Evolutionary conservation across 345 rosid species (phyloP).

Genomic region (Dimocarpus longan): DNA sequence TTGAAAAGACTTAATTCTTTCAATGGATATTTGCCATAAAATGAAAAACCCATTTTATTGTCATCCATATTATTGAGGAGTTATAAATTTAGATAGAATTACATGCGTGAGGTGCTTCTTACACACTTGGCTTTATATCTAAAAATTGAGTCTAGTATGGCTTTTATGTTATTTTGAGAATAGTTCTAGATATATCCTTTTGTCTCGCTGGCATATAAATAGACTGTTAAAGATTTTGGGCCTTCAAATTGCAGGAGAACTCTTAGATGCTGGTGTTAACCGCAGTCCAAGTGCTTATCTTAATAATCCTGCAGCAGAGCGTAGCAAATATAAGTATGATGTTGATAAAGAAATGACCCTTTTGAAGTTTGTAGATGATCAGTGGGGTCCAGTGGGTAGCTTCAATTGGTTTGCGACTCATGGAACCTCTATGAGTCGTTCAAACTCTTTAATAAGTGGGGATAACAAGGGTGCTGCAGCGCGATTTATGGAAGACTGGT

Average conservation of each 20-base stretch:
- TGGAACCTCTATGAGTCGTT: slow-evolving; percentile 98
- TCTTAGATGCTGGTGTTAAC: slow-evolving; percentile 85
- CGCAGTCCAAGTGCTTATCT: slow-evolving; percentile 99
- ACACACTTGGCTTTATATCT: background rate
- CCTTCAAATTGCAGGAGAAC: slow-evolving; percentile 63
- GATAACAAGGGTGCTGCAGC: slow-evolving; percentile 99
- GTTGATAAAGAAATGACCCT: slow-evolving; percentile 98
- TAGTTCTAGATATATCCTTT: background rate
- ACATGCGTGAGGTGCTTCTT: background rate
- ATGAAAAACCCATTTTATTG: background rate
- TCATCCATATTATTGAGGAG: background rate
- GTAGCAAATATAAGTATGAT: slow-evolving; percentile 69
- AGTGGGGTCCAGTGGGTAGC: slow-evolving; percentile 95
- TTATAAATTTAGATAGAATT: background rate
- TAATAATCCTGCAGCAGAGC: slow-evolving; percentile 79
- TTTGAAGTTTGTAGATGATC: slow-evolving; percentile 85
- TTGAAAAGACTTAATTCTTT: background rate
- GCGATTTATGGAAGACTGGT: slow-evolving; percentile 97
- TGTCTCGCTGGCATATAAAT: background rate
- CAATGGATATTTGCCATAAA: background rate
- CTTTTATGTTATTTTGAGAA: background rate
- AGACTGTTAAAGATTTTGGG: slow-evolving; percentile 10
- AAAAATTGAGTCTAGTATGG: background rate
- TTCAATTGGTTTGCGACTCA: slow-evolving; percentile 99
- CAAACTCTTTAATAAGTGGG: slow-evolving; percentile 94